Evolutionary conservation across 1,284 basidiomycete genomes (phyloP), one percentile per base, ranked within the genome.

Genomic region (Trametes pubescens): DNA sequence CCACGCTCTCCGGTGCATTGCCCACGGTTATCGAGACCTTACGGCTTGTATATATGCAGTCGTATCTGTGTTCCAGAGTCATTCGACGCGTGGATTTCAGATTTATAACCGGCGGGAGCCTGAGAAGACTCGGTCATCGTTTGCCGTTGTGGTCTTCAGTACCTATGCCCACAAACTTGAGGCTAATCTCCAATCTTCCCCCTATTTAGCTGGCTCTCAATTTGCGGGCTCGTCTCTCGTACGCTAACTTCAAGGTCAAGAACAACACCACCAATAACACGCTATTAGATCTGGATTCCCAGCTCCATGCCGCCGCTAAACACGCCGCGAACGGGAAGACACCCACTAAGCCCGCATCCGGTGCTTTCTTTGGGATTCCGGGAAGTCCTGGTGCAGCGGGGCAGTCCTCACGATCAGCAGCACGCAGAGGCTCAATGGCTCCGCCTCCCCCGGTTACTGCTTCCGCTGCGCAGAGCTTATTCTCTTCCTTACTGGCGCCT

Each of bases 161-260:
- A 18, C 3, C 40, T 7, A 32, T 16, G 6, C 18, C 8, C 4
- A 16, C n/a, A 14, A n/a, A 54, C 37, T 14, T 29, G 22, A 8
- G 21, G 18, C 34, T 52, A 14, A 35, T 37, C 37, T 18, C n/a
- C 7, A 10, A 22, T 22, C 24, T 13, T 29, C 16, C 58, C 57
- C 47, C 62, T 64, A 62, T 71, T 59, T 72, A 93, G 91, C 85
- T 93, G 47, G 91, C 91, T 72, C 89, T 90, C 74, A 87, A 84
- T 61, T 82, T 93, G 58, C 87, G 92, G 67, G 84, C 90, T 69
- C 87, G 91, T 66, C 84, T 93, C 54, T 84, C 90, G 0, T 91
- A 92, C 76, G 91, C 92, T 37, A 88, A 88, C 2, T 93, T 88
- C 83, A 93, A 93, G 79, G 90, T 91, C 8, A 83, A 82, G 32